Base-by-base conservation (phyloP, 2,329 filamentous ascomycete species). In the Ophiostoma quercus region DNA sequence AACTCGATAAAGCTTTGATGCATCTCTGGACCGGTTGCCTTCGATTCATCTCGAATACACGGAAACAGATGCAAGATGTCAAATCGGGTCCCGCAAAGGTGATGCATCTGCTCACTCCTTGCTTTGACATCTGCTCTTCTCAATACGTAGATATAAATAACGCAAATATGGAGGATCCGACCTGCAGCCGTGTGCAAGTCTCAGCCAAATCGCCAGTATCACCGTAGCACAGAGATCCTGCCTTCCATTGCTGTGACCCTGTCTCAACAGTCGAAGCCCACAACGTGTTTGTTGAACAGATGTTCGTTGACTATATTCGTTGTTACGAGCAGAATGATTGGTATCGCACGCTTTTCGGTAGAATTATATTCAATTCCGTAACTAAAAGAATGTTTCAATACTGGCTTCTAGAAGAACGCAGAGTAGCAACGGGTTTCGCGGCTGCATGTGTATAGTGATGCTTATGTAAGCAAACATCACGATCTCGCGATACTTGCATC, bases 161-260 rank as follows among this genome's bases (percentile, higher is more conserved):
- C n/a, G 25, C 8, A 25, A 25, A 12, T 8, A 57, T 14, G 11
- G 8, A 57, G 51, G 51, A 5, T 14, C n/a, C 22, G 22, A 22
- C 51, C 51, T 57, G 51, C 51, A 8, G n/a, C n/a, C 9, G 51
- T 57, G 51, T 9, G 25, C 25, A 1, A 2, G 25, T 12, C 11
- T 25, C 22, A 3, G 22, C 51, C 22, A 16, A 57, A 25, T 29
- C 9, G 22, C n/a, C 3, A 16, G 22, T 57, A 25, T 14, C 22
- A 57, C 51, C 9, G 51, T 57, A 22, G n/a, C 51, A 57, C n/a
- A 25, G 51, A 57, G 51, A 57, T 57, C 51, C 51, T 29, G 51
- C 51, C 9, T 29, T 22, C 51, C 51, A 25, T 57, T 25, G 22
- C 22, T 57, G 51, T 16, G 22, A 57, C 51, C 22, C 9, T 57